phyloP scores from a whole-genome alignment of 345 rosid genomes.

The Eucalyptus polybractea region DNA sequence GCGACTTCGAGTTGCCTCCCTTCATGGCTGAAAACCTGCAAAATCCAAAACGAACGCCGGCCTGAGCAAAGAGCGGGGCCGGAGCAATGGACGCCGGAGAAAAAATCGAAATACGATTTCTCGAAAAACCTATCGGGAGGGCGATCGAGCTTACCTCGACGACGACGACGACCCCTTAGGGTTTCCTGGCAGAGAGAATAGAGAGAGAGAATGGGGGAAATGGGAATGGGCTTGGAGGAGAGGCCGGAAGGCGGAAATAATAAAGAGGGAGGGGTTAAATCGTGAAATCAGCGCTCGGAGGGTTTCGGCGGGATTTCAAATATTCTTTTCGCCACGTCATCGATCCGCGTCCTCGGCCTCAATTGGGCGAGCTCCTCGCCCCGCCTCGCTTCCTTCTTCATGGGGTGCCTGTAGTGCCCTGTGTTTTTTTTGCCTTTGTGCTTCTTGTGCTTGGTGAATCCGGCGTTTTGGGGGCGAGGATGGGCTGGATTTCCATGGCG shows the following conservation, averaged over 20 bases:
- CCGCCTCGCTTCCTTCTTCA: not conserved
- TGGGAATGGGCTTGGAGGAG: not conserved
- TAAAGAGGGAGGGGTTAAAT: constrained; percentile 37
- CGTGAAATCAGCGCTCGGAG: constrained; percentile 14
- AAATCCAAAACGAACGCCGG: not conserved
- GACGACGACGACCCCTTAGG: not conserved
- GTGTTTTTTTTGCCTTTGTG: not conserved
- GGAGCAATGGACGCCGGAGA: not conserved
- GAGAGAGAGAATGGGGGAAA: not conserved
- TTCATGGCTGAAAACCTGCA: constrained; percentile 66
- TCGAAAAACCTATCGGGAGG: not conserved
- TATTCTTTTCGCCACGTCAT: constrained; percentile 34
- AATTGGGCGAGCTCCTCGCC: not conserved
- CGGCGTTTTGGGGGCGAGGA: not conserved
- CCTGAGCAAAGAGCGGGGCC: not conserved
- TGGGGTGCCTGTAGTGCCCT: not conserved
- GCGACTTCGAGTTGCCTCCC: constrained; percentile 83
- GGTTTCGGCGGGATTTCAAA: constrained; percentile 84
- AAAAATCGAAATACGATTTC: not conserved
- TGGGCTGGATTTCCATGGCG: not conserved
- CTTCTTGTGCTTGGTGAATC: not conserved
- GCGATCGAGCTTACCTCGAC: constrained; percentile 1
- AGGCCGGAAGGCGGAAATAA: constrained; percentile 26
- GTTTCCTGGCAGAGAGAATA: not conserved
- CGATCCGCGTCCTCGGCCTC: constrained; percentile 22